Conservation (phyloP, 208 protist genomes). For the Leishmania amazonensis region DNA sequence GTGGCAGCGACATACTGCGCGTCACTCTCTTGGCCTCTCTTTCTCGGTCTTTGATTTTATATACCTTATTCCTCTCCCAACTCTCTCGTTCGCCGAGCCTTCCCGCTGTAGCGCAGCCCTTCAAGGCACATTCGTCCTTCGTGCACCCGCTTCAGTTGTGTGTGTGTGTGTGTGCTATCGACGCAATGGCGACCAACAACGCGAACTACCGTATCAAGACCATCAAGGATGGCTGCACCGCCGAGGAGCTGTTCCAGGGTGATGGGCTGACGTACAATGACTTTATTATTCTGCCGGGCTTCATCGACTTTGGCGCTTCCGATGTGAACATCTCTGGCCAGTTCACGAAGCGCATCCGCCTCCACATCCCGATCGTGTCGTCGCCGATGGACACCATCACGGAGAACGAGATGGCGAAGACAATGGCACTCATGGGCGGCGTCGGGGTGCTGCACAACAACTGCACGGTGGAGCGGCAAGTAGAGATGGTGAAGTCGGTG, state of each 20-base stretch:
- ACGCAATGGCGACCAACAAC: slow-evolving; percentile 36
- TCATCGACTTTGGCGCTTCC: slow-evolving; percentile 92
- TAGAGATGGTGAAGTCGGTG: slow-evolving; percentile 91
- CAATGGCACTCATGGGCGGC: slow-evolving; percentile 94
- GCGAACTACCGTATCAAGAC: slow-evolving; percentile 73
- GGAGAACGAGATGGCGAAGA: slow-evolving; percentile 90
- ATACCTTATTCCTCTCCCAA: not conserved
- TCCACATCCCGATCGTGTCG: slow-evolving; percentile 92
- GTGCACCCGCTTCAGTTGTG: not conserved
- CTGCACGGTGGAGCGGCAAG: slow-evolving; percentile 92
- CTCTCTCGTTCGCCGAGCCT: not conserved
- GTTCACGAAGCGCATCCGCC: slow-evolving; percentile 91
- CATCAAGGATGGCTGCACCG: slow-evolving; percentile 81
- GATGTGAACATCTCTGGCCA: slow-evolving; percentile 87
- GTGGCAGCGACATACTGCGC: slow-evolving; percentile 7
- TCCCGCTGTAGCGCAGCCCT: not conserved
- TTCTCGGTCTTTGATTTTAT: slow-evolving; percentile 25
- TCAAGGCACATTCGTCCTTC: not conserved
- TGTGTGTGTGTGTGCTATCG: not conserved
- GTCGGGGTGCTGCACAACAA: slow-evolving; percentile 97
- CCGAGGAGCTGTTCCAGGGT: slow-evolving; percentile 85
- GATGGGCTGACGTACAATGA: slow-evolving; percentile 94
- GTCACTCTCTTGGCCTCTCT: not conserved
- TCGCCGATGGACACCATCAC: slow-evolving; percentile 98
- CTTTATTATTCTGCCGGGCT: slow-evolving; percentile 95